Conservation (phyloP, 352 stramenopile genomes). For the Pythium sp. region DNA sequence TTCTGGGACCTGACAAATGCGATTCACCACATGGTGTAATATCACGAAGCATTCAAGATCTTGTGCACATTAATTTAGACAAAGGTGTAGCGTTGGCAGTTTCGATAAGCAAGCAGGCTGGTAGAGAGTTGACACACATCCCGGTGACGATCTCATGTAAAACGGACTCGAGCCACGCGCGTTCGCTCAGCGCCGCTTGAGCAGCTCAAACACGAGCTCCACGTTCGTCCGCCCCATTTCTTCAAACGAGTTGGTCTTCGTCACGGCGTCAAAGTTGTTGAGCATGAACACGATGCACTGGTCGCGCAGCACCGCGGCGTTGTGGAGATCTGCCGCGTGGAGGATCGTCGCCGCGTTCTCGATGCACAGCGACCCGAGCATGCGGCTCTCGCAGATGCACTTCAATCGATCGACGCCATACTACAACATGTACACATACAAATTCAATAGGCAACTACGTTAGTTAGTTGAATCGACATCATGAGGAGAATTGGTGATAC, state of each 20-base stretch:
- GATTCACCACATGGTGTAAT: background rate
- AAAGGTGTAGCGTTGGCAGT: background rate
- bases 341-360: constrained; percentile 97
- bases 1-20: background rate
- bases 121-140: background rate
- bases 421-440: constrained; percentile 19
- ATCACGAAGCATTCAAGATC: background rate
- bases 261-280: constrained; percentile 96
- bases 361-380: constrained; percentile 93
- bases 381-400: constrained; percentile 94
- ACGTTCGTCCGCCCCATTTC: constrained; percentile 98
- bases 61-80: constrained; percentile 3
- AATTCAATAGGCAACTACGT: background rate
- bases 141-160: background rate
- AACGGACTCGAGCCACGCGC: background rate
- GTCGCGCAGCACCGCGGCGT: constrained; percentile 89
- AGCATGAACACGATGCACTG: constrained; percentile 97
- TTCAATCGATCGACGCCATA: constrained; percentile 88
- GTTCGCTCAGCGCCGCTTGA: constrained; percentile 72
- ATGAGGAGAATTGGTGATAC: background rate
- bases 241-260: constrained; percentile 96
- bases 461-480: background rate
- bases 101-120: background rate
- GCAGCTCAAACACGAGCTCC: constrained; percentile 97
- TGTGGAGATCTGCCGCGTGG: constrained; percentile 95